Percentiles rank a stretch among this genome's conserved stretches.
Evolutionary conservation across 2,329 filamentous ascomycete genomes (phyloP).

Genomic region (Aspergillus phoenicis): DNA sequence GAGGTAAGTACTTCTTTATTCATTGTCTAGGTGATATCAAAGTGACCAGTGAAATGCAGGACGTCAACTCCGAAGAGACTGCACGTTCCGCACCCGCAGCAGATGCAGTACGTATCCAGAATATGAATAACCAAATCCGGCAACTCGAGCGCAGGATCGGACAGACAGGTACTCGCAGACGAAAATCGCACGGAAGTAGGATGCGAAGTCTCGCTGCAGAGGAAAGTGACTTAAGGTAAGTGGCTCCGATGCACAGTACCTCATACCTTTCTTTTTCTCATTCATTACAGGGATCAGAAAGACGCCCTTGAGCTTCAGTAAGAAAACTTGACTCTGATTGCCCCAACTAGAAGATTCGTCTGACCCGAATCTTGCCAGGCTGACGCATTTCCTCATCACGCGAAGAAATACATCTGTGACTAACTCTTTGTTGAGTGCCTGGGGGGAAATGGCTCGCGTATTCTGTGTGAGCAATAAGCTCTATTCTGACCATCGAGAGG

Average conservation of each 20-base stretch:
- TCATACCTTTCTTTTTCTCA: too few species aligned
- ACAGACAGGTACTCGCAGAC: not conserved
- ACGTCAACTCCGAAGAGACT: constrained; percentile 17
- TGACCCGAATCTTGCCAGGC: not conserved
- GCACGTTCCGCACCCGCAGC: not conserved
- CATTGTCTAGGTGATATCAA: not conserved
- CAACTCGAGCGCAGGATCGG: not conserved
- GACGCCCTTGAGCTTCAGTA: constrained; percentile 12
- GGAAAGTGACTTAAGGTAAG: constrained; percentile 3
- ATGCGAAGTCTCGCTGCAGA: constrained; percentile 1
- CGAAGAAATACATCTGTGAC: constrained; percentile 11
- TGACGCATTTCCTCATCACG: constrained; percentile 6
- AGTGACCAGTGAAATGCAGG: not conserved
- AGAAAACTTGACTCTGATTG: not conserved
- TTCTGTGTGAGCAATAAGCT: constrained; percentile 28
- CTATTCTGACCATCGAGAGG: constrained; percentile 15
- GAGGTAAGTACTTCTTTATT: constrained; percentile 11
- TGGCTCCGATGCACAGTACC: not conserved
- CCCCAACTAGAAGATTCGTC: not conserved
- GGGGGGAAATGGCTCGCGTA: constrained; percentile 4
- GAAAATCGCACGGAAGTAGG: not conserved
- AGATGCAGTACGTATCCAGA: not conserved
- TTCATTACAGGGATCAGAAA: constrained; percentile 6
- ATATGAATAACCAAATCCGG: not conserved
- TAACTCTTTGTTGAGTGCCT: not conserved